Evolutionary conservation across 2,329 filamentous ascomycete genomes (phyloP).

Genomic region (Botryotinia calthae): DNA sequence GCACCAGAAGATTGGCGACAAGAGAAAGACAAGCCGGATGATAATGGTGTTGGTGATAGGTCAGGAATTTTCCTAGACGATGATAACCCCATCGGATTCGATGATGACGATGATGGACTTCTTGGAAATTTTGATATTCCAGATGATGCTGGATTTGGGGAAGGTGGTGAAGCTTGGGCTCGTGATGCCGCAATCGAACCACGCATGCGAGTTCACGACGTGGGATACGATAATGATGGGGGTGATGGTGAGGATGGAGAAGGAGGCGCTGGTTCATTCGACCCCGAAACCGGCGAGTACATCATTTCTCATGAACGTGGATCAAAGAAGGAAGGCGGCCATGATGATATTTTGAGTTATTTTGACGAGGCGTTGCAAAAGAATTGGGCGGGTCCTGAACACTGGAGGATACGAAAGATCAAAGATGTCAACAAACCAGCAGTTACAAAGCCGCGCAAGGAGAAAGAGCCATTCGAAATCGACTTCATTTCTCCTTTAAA

Average conservation of each 20-base stretch:
- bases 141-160: constrained; percentile 79
- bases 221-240: constrained; percentile 53
- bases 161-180: constrained; percentile 95
- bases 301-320: constrained; percentile 75
- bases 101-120: constrained; percentile 69
- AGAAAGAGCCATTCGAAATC: constrained; percentile 95
- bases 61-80: constrained; percentile 84
- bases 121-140: constrained; percentile 68
- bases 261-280: constrained; percentile 56
- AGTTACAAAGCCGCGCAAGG: constrained; percentile 69
- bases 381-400: constrained; percentile 97
- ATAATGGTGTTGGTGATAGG: constrained; percentile 57
- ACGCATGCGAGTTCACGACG: constrained; percentile 76
- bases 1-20: constrained; percentile 82
- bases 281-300: constrained; percentile 69
- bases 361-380: constrained; percentile 96
- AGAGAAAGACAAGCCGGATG: constrained; percentile 60
- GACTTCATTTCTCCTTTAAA: constrained; percentile 80
- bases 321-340: constrained; percentile 60
- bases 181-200: constrained; percentile 82
- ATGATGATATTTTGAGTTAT: constrained; percentile 96
- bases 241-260: constrained; percentile 51
- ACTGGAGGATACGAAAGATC: constrained; percentile 95
- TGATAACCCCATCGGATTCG: constrained; percentile 78
- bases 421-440: constrained; percentile 71